Conservation (phyloP, 176 grass and related monocot species). For the Carex parvula region DNA sequence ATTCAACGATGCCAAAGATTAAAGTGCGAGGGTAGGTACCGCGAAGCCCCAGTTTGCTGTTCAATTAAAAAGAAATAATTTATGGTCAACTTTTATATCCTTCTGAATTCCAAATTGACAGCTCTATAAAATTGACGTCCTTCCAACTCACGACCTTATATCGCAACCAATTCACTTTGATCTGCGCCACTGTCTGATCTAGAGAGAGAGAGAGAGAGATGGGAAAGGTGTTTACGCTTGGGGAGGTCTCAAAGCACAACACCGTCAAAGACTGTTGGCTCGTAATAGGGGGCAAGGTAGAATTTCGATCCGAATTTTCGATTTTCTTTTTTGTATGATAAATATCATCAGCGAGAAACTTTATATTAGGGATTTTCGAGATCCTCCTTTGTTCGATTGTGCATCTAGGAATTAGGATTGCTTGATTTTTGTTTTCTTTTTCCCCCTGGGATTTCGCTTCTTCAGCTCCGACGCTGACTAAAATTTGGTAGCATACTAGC, state of each 20-base stretch:
- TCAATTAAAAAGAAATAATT: not conserved
- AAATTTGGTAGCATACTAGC: not conserved
- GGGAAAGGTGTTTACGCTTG: slow-evolving; percentile 32
- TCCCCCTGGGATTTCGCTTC: not conserved
- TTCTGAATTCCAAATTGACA: not conserved
- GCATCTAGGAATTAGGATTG: not conserved
- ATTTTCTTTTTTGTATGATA: not conserved
- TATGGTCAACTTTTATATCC: not conserved
- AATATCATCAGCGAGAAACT: not conserved
- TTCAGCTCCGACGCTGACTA: not conserved
- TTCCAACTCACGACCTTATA: not conserved
- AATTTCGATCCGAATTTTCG: not conserved
- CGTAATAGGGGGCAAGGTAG: slow-evolving; percentile 31
- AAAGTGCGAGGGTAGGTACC: not conserved
- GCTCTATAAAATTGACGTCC: slow-evolving; percentile 11
- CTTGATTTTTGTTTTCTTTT: not conserved
- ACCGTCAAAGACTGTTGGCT: slow-evolving; percentile 30
- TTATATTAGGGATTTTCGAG: not conserved
- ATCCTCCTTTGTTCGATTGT: not conserved
- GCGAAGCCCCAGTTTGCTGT: not conserved
- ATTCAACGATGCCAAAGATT: no score
- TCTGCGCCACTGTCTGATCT: not conserved
- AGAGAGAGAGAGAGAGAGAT: slow-evolving; percentile 15
- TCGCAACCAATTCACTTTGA: slow-evolving; percentile 12
- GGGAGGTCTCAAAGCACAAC: slow-evolving; percentile 30